phyloP scores from a whole-genome alignment of 2,329 filamentous ascomycete genomes.

The Fusarium oligoseptatum region DNA sequence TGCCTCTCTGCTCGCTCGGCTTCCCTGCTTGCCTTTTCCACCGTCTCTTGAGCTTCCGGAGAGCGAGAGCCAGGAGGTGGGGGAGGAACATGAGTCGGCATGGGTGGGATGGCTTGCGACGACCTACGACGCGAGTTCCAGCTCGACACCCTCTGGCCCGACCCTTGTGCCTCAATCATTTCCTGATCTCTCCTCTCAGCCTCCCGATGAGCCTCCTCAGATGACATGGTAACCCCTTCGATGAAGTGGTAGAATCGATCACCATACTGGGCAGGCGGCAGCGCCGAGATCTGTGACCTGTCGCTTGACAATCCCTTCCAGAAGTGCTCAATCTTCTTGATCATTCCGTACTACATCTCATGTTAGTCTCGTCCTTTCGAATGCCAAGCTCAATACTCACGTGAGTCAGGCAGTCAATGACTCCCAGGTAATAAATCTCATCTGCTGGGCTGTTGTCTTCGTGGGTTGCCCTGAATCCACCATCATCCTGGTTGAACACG shows the following conservation, averaged over 20 bases:
- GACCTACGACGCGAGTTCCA: constrained; percentile 54
- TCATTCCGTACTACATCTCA: constrained; percentile 80
- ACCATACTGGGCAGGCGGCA: constrained; percentile 90
- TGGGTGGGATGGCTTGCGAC: constrained; percentile 56
- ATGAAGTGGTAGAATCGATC: constrained; percentile 96
- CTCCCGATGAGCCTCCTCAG: constrained; percentile 84
- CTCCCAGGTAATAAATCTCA: constrained; percentile 97
- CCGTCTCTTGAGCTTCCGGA: constrained; percentile 56
- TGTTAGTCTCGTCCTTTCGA: constrained; percentile 41
- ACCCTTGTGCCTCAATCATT: constrained; percentile 57
- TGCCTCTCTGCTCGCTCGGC: constrained; percentile 52
- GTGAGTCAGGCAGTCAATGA: constrained; percentile 98
- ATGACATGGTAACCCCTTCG: constrained; percentile 88
- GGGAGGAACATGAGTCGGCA: constrained; percentile 62
- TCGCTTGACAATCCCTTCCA: constrained; percentile 93
- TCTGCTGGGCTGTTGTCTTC: constrained; percentile 87
- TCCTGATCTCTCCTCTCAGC: constrained; percentile 70
- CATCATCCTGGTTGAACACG: constrained; percentile 94
- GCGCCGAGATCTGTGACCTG: constrained; percentile 89
- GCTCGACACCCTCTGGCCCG: constrained; percentile 53
- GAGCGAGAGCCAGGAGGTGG: constrained; percentile 53
- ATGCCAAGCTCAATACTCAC: constrained; percentile 67
- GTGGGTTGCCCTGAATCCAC: constrained; percentile 92
- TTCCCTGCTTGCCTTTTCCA: constrained; percentile 57
- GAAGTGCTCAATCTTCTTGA: constrained; percentile 96